Conservation (phyloP, 768 basidiomycete genomes). For the Boletales sp. region DNA sequence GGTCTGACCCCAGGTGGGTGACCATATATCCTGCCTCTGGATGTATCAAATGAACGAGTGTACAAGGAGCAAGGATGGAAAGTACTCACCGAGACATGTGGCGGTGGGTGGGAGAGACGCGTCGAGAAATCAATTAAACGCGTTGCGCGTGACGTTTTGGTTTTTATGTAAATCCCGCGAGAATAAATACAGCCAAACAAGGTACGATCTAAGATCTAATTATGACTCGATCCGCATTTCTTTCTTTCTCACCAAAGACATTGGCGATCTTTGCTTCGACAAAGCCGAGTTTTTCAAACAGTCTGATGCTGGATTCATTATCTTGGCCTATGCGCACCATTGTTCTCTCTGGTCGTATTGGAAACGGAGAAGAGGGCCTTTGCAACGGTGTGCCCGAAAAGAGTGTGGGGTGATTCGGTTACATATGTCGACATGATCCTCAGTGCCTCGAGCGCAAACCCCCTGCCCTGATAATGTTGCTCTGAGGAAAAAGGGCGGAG, state of each 20-base stretch:
- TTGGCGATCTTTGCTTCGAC: slow-evolving; percentile 58
- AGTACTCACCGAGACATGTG: slow-evolving; percentile 18
- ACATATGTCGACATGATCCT: slow-evolving; percentile 67
- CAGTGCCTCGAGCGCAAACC: slow-evolving; percentile 60
- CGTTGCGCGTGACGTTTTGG: background rate
- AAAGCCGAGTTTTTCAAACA: slow-evolving; percentile 82
- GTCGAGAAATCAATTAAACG: slow-evolving; percentile 3
- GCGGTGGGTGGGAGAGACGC: slow-evolving; percentile 1
- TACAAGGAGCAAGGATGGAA: background rate
- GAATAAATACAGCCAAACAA: slow-evolving; percentile 12
- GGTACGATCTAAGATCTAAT: too few relatives aligned
- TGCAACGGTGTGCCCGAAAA: slow-evolving; percentile 18
- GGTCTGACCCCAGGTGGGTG: slow-evolving; percentile 26
- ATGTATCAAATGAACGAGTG: background rate
- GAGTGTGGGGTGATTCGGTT: slow-evolving; percentile 38
- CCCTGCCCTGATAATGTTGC: slow-evolving; percentile 60
- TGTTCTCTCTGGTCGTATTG: slow-evolving; percentile 44
- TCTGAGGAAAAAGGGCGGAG: slow-evolving; percentile 39
- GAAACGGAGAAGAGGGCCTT: slow-evolving; percentile 37
- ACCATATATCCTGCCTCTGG: slow-evolving; percentile 25
- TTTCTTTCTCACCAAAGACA: slow-evolving; percentile 82
- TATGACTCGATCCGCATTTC: too few relatives aligned
- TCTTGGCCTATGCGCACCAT: slow-evolving; percentile 67
- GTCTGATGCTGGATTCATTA: slow-evolving; percentile 63
- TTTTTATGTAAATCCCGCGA: slow-evolving; percentile 2